Base-by-base conservation (phyloP, 2,329 filamentous ascomycete genomes). In the Fusarium palustre region DNA sequence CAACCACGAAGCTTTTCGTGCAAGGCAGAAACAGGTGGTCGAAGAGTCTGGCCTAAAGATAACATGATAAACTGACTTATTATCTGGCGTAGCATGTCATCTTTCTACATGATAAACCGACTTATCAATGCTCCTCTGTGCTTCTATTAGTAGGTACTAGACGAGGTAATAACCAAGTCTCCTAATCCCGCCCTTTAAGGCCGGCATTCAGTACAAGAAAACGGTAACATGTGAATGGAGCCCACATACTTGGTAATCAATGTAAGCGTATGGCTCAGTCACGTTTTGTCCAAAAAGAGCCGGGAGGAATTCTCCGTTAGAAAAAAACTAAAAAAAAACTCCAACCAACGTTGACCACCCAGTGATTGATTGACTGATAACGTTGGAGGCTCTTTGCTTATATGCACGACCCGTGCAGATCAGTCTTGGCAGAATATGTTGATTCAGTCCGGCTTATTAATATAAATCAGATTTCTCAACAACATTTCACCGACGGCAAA, bases 341-440 rank as follows among this genome's bases (percentile, higher is more conserved):
- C 33, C 22, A 38, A 38, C 24, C 33, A 50, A 50, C 47, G 47
- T 50, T 38, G 4, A 50, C 47, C 16, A 49, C 15, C 10, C 13
- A 12, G 42, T 22, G 48, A 60, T 24, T 11, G 54, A 60, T 65
- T 22, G 48, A 60, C 30, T 11, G 54, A 60, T 65, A 65, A 65
- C 61, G 60, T 65, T 65, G 46, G 34, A 34, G 41, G 30, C 31
- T 53, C 54, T 53, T 46, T 65, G 60, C 54, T 65, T 65, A 54
- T 60, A 46, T 53, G 39, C 54, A 47, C 34, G n/a, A 25, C 22
- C 25, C 13, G 9, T 22, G 41, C 36, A 59, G 46, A 48, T n/a
- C 31, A n/a, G 30, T 15, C 59, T 64, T 42, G 46, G 52, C 36
- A 52, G 10, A 20, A 8, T 11, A 22, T 22, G 22, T 7, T 22